Evolutionary conservation across 2,329 filamentous ascomycete genomes (phyloP).

Genomic region (Didymella glomerata): DNA sequence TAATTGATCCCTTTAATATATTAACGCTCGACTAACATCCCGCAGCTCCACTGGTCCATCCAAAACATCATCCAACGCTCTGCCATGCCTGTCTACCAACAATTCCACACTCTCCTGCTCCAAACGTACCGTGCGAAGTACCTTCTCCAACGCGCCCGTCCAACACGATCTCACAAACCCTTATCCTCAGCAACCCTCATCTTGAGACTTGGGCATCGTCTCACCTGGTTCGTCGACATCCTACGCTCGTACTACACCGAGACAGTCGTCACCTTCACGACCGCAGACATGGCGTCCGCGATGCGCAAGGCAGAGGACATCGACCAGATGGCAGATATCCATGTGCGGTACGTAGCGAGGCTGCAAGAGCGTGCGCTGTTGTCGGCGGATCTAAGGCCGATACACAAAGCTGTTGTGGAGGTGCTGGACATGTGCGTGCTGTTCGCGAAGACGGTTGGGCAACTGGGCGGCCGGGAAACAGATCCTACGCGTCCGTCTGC

Average conservation of each 20-base stretch:
- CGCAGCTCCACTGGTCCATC: conserved; percentile 63
- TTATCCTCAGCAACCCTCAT: conserved; percentile 17
- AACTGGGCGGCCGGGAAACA: neutral
- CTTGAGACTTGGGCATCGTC: conserved; percentile 69
- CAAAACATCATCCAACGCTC: conserved; percentile 76
- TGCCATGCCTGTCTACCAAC: conserved; percentile 72
- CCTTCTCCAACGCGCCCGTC: conserved; percentile 66
- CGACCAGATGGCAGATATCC: conserved; percentile 79
- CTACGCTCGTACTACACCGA: conserved; percentile 79
- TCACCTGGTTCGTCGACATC: conserved; percentile 80
- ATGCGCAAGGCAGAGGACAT: conserved; percentile 74
- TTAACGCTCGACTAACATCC: neutral
- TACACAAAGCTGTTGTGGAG: conserved; percentile 76
- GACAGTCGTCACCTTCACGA: conserved; percentile 72
- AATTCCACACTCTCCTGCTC: conserved; percentile 77
- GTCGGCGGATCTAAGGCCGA: conserved; percentile 71
- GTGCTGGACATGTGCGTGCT: conserved; percentile 77
- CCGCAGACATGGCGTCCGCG: conserved; percentile 62
- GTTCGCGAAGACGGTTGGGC: conserved; percentile 68
- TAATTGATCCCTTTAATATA: conserved; percentile 53
- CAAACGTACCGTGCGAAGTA: conserved; percentile 77
- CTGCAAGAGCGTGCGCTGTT: conserved; percentile 75
- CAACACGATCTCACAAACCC: conserved; percentile 18
- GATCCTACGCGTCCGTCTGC: too few species aligned
- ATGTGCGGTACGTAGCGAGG: conserved; percentile 68